These are phyloP conservation scores for Blastomyces emzantsi DNA, from an alignment of 2,329 filamentous ascomycete genomes.

Conservation along the genomic window DNA sequence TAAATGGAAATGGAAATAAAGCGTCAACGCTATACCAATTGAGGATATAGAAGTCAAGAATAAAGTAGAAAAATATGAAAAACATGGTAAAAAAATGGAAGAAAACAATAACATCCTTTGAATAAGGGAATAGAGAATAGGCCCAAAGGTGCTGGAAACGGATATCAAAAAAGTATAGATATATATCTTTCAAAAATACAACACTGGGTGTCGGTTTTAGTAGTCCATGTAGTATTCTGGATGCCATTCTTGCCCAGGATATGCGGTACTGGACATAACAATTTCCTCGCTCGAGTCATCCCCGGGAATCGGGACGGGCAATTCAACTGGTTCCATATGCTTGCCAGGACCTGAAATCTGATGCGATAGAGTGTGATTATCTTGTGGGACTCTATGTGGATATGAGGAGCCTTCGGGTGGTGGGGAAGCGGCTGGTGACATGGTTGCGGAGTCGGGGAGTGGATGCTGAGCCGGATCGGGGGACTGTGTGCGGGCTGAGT, in stretches of 20 bases:
- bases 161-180: conserved; percentile 2
- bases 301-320: conserved; percentile 23
- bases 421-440: conserved; percentile 2
- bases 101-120: not conserved
- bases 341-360: conserved; percentile 14
- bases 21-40: not conserved
- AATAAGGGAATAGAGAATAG: not conserved
- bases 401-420: conserved; percentile 6
- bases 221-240: conserved; percentile 18
- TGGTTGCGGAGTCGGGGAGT: conserved; percentile 3
- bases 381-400: conserved; percentile 9
- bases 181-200: not conserved
- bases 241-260: conserved; percentile 42
- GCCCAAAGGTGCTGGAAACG: not conserved
- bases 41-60: not conserved
- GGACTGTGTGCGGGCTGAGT: not conserved
- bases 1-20: not conserved
- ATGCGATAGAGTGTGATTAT: not conserved
- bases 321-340: conserved; percentile 25
- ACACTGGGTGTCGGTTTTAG: not conserved
- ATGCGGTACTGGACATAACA: conserved; percentile 41
- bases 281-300: conserved; percentile 39
- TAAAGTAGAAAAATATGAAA: not conserved
- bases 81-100: not conserved
- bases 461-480: conserved; percentile 9